Conservation (phyloP, 495 filamentous ascomycete genomes). For the Aspergillus homomorphus region DNA sequence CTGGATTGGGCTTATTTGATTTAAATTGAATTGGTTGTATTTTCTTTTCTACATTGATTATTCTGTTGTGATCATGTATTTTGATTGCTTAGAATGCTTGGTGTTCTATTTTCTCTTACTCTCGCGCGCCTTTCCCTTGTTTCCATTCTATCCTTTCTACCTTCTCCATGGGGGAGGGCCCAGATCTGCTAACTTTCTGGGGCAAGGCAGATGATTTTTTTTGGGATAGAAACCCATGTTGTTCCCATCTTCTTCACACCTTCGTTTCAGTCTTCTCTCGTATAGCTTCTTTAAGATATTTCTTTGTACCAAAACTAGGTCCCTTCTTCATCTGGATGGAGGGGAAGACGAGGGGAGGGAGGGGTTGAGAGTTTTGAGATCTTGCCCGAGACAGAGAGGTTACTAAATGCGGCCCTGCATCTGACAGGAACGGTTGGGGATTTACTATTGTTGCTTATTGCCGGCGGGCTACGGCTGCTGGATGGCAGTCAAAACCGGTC, state of each 20-base stretch:
- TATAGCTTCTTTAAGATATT: background rate
- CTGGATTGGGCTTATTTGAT: slow-evolving; percentile 6
- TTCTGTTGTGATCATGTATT: slow-evolving; percentile 5
- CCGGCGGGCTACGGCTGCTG: background rate
- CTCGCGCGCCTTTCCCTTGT: slow-evolving; percentile 3
- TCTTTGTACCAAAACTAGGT: slow-evolving; percentile 19
- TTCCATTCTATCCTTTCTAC: background rate
- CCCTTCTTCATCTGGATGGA: background rate
- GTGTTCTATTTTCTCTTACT: slow-evolving; percentile 8
- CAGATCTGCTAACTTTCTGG: slow-evolving; percentile 7
- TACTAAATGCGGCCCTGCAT: slow-evolving; percentile 5
- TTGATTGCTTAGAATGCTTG: slow-evolving; percentile 7
- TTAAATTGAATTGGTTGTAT: slow-evolving; percentile 2
- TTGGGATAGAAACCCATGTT: background rate
- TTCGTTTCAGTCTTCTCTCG: background rate
- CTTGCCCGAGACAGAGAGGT: slow-evolving; percentile 1
- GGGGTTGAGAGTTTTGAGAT: background rate
- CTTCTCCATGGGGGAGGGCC: slow-evolving; percentile 6
- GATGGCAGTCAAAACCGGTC: background rate
- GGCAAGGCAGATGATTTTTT: background rate
- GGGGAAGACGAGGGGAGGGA: background rate
- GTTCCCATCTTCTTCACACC: slow-evolving; percentile 6
- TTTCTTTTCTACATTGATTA: slow-evolving; percentile 12
- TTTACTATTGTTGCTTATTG: background rate
- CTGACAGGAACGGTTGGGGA: background rate